Conservation (phyloP, 2,329 filamentous ascomycete genomes). For the Fusarium sacchari region DNA sequence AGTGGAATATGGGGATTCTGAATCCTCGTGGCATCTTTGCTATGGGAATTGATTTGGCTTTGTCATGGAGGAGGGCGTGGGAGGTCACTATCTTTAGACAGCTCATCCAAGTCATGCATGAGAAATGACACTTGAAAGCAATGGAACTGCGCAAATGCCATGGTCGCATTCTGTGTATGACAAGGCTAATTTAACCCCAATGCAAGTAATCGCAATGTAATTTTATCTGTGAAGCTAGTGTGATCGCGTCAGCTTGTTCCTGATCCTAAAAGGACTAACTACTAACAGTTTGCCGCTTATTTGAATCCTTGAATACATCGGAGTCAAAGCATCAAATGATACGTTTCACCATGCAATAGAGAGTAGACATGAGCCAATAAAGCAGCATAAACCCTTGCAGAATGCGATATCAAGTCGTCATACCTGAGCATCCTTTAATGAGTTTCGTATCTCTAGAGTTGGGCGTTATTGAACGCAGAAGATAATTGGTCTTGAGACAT, state of each 20-base stretch:
- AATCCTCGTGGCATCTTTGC: conserved; percentile 14
- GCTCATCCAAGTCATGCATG: conserved; percentile 6
- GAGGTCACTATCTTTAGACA: conserved; percentile 33
- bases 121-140: conserved; percentile 14
- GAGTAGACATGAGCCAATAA: neutral
- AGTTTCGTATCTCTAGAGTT: neutral
- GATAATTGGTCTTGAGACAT: conserved; percentile 13
- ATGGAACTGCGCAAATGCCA: neutral
- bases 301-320: neutral
- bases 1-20: conserved; percentile 23
- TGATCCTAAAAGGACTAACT: neutral
- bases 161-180: neutral
- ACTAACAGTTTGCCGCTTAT: conserved; percentile 3
- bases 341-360: conserved; percentile 9
- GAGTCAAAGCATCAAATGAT: conserved; percentile 9
- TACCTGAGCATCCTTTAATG: neutral
- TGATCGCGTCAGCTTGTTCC: neutral
- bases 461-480: neutral
- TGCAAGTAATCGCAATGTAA: conserved; percentile 5
- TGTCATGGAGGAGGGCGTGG: conserved; percentile 12
- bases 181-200: conserved; percentile 4
- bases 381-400: neutral
- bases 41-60: conserved; percentile 13
- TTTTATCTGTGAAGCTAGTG: neutral
- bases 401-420: neutral